Conservation (phyloP, 2,329 filamentous ascomycete species). For the Dissoconium aciculare region DNA sequence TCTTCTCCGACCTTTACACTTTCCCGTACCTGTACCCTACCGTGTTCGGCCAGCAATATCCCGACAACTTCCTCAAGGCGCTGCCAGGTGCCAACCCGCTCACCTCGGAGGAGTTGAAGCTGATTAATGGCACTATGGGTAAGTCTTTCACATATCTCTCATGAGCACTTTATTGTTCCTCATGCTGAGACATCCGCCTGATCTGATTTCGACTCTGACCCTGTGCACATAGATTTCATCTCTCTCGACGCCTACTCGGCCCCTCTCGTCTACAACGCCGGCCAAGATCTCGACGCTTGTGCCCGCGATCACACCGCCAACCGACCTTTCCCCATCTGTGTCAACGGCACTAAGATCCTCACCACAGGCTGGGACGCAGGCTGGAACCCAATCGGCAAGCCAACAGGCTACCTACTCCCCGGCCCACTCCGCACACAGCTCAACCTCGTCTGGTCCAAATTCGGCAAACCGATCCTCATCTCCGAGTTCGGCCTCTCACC, state of each 20-base stretch:
- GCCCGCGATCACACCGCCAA: constrained; percentile 16
- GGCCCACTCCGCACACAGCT: constrained; percentile 42
- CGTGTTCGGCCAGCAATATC: constrained; percentile 38
- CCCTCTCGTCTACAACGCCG: constrained; percentile 6
- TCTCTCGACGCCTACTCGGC: constrained; percentile 11
- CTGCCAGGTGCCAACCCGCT: constrained; percentile 33
- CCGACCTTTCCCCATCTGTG: constrained; percentile 17
- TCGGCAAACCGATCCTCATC: constrained; percentile 29
- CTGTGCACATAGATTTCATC: constrained; percentile 8
- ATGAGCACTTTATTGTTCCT: too few relatives aligned
- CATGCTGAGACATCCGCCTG: too few relatives aligned
- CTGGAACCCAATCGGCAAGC: constrained; percentile 39
- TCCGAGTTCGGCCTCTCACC: constrained; percentile 27
- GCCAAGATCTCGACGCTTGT: constrained; percentile 19
- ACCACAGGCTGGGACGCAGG: constrained; percentile 22
- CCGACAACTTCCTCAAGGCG: constrained; percentile 33
- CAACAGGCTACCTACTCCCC: constrained; percentile 40
- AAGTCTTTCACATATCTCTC: neutral
- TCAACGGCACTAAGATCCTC: constrained; percentile 20
- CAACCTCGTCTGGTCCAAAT: constrained; percentile 46
- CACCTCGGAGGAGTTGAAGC: constrained; percentile 31
- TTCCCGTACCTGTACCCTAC: constrained; percentile 39
- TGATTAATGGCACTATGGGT: constrained; percentile 11
- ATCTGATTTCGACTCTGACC: too few relatives aligned
- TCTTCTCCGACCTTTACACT: constrained; percentile 31